phyloP scores from a whole-genome alignment of 371 early-diverging fungal genomes.

The Batrachochytrium dendrobatidis region DNA sequence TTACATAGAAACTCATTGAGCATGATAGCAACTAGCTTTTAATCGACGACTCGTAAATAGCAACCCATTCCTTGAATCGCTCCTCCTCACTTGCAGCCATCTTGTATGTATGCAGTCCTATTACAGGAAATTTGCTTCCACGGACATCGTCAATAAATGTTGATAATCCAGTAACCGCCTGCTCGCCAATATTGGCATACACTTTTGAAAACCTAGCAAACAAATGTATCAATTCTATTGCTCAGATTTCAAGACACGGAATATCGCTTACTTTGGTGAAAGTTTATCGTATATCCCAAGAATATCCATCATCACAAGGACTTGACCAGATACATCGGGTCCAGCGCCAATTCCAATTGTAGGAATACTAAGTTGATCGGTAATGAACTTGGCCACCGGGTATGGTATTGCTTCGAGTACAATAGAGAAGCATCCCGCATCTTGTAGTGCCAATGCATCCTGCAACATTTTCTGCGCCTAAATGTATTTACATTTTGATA shows the following conservation, averaged over 20 bases:
- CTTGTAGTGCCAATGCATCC: constrained; percentile 82
- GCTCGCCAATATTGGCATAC: constrained; percentile 70
- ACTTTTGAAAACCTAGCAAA: constrained; percentile 72
- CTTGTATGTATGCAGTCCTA: constrained; percentile 51
- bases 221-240: not conserved
- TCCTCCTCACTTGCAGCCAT: constrained; percentile 41
- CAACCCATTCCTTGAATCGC: constrained; percentile 31
- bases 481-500: not conserved
- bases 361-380: constrained; percentile 65
- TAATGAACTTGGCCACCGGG: constrained; percentile 76
- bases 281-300: constrained; percentile 80
- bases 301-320: constrained; percentile 83
- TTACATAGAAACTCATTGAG: too few species aligned
- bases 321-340: constrained; percentile 80
- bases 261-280: constrained; percentile 51
- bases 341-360: constrained; percentile 98
- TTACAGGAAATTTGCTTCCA: constrained; percentile 66
- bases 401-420: constrained; percentile 92
- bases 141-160: constrained; percentile 74
- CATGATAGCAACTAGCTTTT: too few species aligned
- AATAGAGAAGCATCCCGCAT: constrained; percentile 85
- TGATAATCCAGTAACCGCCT: constrained; percentile 58
- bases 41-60: not conserved
- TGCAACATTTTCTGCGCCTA: constrained; percentile 65
- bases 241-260: not conserved